Conservation (phyloP, 345 rosid genomes). For the Eutrema japonicum region DNA sequence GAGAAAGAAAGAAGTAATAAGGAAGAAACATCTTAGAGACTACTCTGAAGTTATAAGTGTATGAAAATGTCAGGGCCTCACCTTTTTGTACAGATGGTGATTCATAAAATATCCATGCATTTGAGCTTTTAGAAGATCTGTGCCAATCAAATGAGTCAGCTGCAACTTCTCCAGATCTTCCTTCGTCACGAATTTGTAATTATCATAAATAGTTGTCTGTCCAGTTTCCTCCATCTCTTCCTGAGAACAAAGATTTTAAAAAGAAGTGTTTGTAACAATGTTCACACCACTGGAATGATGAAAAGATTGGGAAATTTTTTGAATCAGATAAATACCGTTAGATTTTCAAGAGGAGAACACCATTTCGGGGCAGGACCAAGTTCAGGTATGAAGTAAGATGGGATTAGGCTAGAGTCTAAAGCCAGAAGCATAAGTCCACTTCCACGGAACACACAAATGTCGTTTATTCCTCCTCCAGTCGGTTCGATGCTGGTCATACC, state of each 20-base stretch:
- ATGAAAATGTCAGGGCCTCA: constrained; percentile 31
- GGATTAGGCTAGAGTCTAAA: constrained; percentile 82
- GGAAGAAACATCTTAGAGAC: constrained; percentile 22
- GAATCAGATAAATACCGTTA: constrained; percentile 60
- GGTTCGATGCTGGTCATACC: constrained; percentile 96
- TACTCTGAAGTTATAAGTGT: not conserved
- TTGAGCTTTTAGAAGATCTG: constrained; percentile 88
- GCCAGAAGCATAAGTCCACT: constrained; percentile 93
- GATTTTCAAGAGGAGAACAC: constrained; percentile 78
- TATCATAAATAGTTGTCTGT: constrained; percentile 80
- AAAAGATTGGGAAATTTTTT: not conserved
- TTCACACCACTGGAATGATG: not conserved
- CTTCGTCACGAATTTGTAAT: constrained; percentile 82
- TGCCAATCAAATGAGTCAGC: constrained; percentile 81
- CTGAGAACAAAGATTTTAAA: constrained; percentile 48
- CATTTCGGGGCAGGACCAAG: constrained; percentile 97
- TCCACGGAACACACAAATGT: constrained; percentile 76
- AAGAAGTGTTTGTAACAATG: constrained; percentile 25
- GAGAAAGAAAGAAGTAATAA: constrained; percentile 3
- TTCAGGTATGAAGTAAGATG: constrained; percentile 87
- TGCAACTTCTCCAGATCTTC: constrained; percentile 87
- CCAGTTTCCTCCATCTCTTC: constrained; percentile 94
- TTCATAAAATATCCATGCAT: constrained; percentile 95
- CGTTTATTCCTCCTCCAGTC: constrained; percentile 79
- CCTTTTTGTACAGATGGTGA: constrained; percentile 77